Conservation (phyloP, 202 grass and related monocot species). For the Setaria italica region DNA sequence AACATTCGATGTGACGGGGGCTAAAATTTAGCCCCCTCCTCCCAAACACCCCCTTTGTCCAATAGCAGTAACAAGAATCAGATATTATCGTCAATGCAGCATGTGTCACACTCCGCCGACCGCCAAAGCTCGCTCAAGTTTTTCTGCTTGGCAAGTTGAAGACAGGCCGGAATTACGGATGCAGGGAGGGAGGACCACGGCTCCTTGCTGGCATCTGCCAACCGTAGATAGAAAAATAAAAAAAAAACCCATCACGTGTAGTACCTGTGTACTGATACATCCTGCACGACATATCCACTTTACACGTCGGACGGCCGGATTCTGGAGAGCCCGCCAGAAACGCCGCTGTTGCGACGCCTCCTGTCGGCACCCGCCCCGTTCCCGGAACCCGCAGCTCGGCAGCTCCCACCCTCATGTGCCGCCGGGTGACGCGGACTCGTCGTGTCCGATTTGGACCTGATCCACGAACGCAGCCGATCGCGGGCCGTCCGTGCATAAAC, state of each 20-base stretch:
- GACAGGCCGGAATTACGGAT: too few species aligned
- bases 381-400: too few species aligned
- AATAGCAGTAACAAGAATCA: too few species aligned
- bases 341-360: not conserved
- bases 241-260: not conserved
- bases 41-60: too few species aligned
- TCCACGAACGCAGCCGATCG: not conserved
- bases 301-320: slow-evolving; percentile 36
- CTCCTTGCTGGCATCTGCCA: not conserved
- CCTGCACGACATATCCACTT: not conserved
- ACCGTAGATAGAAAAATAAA: not conserved
- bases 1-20: too few species aligned
- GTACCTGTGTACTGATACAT: not conserved
- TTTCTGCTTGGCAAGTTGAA: not conserved
- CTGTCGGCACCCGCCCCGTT: not conserved
- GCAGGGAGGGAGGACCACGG: too few species aligned
- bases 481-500: not conserved
- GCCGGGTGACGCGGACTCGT: slow-evolving; percentile 19
- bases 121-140: too few species aligned
- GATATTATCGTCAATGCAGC: too few species aligned
- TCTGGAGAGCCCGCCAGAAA: not conserved
- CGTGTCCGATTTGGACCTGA: slow-evolving; percentile 18
- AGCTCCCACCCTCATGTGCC: not conserved
- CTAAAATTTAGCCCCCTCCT: too few species aligned
- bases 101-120: too few species aligned